Conservation (phyloP, 2,329 filamentous ascomycete species). For the Colletotrichum falcatum region DNA sequence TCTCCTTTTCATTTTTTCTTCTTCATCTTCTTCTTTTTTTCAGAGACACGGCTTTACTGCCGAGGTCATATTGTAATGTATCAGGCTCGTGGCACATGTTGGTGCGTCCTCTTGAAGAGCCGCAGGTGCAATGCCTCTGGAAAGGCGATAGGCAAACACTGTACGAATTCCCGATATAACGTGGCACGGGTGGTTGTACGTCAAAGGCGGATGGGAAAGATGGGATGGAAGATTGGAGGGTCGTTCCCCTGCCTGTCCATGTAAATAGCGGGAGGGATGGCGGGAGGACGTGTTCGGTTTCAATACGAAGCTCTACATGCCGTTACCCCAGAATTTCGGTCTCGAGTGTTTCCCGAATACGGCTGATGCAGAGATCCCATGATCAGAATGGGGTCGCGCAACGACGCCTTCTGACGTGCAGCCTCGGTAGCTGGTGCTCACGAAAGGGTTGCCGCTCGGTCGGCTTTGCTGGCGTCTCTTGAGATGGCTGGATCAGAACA, state of each 20-base stretch:
- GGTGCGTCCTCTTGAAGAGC: neutral
- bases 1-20: neutral
- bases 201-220: neutral
- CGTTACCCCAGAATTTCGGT: conserved; percentile 7
- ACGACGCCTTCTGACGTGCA: conserved; percentile 6
- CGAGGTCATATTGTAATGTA: conserved; percentile 7
- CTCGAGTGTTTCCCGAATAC: conserved; percentile 31
- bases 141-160: conserved; percentile 2
- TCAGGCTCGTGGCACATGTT: neutral
- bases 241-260: conserved; percentile 4
- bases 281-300: conserved; percentile 32
- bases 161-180: conserved; percentile 8
- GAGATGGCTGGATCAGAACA: neutral
- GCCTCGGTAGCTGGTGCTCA: conserved; percentile 11
- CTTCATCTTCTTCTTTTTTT: neutral
- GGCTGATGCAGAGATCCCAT: conserved; percentile 3
- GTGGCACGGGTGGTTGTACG: conserved; percentile 3
- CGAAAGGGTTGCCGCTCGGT: conserved; percentile 17
- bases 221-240: conserved; percentile 24
- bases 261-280: conserved; percentile 2
- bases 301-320: conserved; percentile 21
- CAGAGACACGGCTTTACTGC: neutral
- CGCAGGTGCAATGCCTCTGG: neutral
- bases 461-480: neutral
- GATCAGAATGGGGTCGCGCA: conserved; percentile 1